Conservation (phyloP, 352 stramenopile genomes). For the Blastocystis sp. region DNA sequence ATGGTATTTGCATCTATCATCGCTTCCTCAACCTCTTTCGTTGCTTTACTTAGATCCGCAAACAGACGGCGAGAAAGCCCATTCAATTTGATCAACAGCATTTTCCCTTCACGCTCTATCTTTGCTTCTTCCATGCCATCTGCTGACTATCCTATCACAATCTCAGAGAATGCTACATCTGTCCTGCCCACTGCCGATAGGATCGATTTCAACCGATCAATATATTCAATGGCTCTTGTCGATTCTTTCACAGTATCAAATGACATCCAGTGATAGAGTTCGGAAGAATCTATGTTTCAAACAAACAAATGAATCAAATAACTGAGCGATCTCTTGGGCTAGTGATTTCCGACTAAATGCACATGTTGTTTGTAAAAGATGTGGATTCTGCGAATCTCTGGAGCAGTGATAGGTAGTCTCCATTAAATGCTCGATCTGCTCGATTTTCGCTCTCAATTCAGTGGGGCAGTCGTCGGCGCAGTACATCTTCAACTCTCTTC, state of each 20-base stretch:
- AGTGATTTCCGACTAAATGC: neutral
- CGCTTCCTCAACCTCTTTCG: neutral
- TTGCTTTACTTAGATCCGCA: neutral
- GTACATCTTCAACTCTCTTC: neutral
- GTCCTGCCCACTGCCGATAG: neutral
- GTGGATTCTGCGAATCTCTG: neutral
- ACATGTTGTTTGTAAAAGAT: neutral
- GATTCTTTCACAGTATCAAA: neutral
- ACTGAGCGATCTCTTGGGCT: neutral
- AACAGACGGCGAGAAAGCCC: neutral
- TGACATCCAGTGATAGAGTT: neutral
- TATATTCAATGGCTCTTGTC: neutral
- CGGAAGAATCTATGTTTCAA: neutral
- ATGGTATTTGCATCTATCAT: neutral
- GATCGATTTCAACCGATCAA: constrained; percentile 5
- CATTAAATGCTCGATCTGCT: neutral
- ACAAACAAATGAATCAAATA: neutral
- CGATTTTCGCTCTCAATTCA: neutral
- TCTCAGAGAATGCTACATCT: neutral
- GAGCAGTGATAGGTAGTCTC: neutral
- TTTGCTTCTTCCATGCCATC: neutral
- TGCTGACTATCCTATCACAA: neutral
- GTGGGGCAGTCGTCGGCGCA: neutral
- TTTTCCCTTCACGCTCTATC: neutral
- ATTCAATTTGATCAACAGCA: constrained; percentile 23